Evolutionary conservation across 2,329 filamentous ascomycete species (phyloP).

Genomic region (Pseudogymnoascus sp.): DNA sequence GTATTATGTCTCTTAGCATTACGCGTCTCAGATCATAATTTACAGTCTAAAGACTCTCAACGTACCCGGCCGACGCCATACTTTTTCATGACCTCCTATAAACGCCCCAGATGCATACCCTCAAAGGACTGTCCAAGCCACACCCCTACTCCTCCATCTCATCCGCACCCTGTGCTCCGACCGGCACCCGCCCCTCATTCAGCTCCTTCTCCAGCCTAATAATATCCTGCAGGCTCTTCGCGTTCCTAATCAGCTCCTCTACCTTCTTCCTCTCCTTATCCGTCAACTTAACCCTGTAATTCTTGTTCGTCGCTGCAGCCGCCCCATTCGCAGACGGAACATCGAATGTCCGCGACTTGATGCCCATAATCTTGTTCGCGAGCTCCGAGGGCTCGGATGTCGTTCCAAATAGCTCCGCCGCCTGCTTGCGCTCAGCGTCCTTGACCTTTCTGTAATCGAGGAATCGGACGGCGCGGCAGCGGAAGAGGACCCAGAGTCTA

Average conservation of each 20-base stretch:
- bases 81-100: slow-evolving; percentile 5
- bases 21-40: slow-evolving; percentile 6
- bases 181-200: slow-evolving; percentile 77
- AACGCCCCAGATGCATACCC: slow-evolving; percentile 3
- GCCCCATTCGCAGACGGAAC: slow-evolving; percentile 40
- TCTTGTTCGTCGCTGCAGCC: slow-evolving; percentile 42
- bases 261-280: slow-evolving; percentile 80
- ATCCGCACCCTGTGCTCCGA: slow-evolving; percentile 47
- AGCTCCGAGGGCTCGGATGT: slow-evolving; percentile 67
- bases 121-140: neutral
- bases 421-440: slow-evolving; percentile 68
- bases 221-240: slow-evolving; percentile 85
- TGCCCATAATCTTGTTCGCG: slow-evolving; percentile 73
- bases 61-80: slow-evolving; percentile 1
- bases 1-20: slow-evolving; percentile 5
- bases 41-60: slow-evolving; percentile 2
- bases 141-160: slow-evolving; percentile 52
- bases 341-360: slow-evolving; percentile 71
- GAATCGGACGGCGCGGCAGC: slow-evolving; percentile 75
- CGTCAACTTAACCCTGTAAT: slow-evolving; percentile 74
- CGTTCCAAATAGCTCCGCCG: slow-evolving; percentile 76
- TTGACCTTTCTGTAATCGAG: slow-evolving; percentile 91
- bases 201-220: slow-evolving; percentile 83
- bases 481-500: slow-evolving; percentile 84
- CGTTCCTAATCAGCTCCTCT: slow-evolving; percentile 79